A percentile compares a stretch with the other conserved stretches of the same genome.
These are phyloP conservation scores for Cucumis hystrix DNA, from an alignment of 306 rosid species.

Conservation along the genomic window DNA sequence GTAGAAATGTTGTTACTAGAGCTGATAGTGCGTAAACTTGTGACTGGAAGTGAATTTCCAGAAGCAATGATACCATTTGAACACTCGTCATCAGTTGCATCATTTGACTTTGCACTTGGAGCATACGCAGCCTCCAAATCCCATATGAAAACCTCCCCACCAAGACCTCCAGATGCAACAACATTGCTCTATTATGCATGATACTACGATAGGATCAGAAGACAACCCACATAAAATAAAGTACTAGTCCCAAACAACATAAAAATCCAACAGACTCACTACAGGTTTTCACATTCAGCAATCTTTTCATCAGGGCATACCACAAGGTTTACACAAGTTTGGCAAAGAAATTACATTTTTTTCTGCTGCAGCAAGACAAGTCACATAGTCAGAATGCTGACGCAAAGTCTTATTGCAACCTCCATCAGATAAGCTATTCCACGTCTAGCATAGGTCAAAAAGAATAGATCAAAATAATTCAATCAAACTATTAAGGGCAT, in stretches of 20 bases:
- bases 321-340: constrained; percentile 13
- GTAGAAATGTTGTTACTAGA: constrained; percentile 64
- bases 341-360: constrained; percentile 75
- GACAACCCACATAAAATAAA: constrained; percentile 30
- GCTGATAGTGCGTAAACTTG: constrained; percentile 70
- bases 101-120: constrained; percentile 54
- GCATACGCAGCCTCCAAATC: constrained; percentile 81
- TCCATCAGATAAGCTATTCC: constrained; percentile 74
- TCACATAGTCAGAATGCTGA: constrained; percentile 90
- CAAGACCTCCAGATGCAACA: constrained; percentile 99
- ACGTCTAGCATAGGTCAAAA: constrained; percentile 31
- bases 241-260: constrained; percentile 14
- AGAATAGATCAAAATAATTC: background rate
- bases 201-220: constrained; percentile 83
- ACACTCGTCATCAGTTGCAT: constrained; percentile 60
- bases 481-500: constrained; percentile 3
- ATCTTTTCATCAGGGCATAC: constrained; percentile 15
- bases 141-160: constrained; percentile 99
- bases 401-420: constrained; percentile 70
- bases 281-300: constrained; percentile 9
- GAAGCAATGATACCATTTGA: constrained; percentile 68
- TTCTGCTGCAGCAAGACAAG: constrained; percentile 82
- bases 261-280: constrained; percentile 13
- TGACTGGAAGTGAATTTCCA: constrained; percentile 45
- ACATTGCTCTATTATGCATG: constrained; percentile 97